Evolutionary conservation across 73 alveolate genomes (phyloP).

Genomic region (Paramecium biaurelia): DNA sequence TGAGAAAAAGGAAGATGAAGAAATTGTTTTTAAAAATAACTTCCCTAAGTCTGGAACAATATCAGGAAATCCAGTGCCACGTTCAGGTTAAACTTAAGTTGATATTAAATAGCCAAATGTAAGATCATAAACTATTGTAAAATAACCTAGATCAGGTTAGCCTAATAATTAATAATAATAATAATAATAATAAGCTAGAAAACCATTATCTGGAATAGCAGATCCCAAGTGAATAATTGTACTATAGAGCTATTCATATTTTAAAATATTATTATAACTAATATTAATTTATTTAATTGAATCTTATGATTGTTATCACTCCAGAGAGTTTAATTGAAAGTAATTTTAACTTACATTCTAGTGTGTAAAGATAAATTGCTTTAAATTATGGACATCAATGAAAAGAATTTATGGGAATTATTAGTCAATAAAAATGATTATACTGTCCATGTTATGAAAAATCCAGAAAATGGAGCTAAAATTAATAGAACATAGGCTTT

Average conservation of each 20-base stretch:
- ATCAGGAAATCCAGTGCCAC: not conserved
- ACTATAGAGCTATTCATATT: not conserved
- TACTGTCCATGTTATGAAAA: not conserved
- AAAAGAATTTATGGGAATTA: slow-evolving; percentile 31
- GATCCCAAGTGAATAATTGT: not conserved
- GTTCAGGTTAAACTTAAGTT: not conserved
- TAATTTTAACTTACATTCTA: not conserved
- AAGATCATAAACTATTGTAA: not conserved
- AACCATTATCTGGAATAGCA: not conserved
- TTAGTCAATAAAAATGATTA: not conserved
- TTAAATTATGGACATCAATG: slow-evolving; percentile 5
- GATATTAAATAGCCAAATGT: not conserved
- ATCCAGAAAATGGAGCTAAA: slow-evolving; percentile 10
- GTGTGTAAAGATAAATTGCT: not conserved
- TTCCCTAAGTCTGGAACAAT: not conserved
- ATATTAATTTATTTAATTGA: not conserved
- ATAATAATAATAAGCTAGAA: not conserved
- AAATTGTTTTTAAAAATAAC: not conserved
- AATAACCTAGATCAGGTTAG: not conserved
- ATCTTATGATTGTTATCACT: not conserved
- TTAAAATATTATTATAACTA: not conserved
- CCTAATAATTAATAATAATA: not conserved
- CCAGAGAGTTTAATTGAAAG: not conserved
- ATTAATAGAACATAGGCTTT: not conserved
- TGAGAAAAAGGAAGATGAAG: not conserved